phyloP scores from a whole-genome alignment of 2,329 filamentous ascomycete species.

The Trichoderma hamatum region DNA sequence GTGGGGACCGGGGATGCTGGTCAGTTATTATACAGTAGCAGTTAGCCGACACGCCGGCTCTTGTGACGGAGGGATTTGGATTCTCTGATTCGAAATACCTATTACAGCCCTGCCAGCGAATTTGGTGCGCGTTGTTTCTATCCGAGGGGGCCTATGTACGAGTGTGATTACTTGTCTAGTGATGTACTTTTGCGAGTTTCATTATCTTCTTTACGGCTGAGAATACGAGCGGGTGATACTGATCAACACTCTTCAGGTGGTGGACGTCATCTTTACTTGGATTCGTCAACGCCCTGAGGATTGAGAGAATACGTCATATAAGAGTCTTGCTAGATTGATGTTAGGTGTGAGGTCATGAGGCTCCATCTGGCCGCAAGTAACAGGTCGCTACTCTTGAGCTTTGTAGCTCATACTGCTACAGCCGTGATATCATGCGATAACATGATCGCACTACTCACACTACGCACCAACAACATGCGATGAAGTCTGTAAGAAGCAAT shows the following conservation, averaged over 20 bases:
- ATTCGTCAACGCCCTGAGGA: neutral
- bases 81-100: neutral
- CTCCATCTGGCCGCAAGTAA: neutral
- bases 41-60: neutral
- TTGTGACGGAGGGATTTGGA: neutral
- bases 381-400: neutral
- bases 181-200: neutral
- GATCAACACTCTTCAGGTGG: neutral
- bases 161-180: neutral
- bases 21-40: neutral
- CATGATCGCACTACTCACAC: neutral
- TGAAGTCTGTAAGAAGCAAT: neutral
- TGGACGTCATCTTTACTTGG: neutral
- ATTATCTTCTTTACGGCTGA: neutral
- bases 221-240: neutral
- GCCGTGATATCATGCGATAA: neutral
- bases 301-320: neutral
- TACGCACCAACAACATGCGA: neutral
- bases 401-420: neutral
- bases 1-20: neutral
- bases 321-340: neutral
- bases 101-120: neutral
- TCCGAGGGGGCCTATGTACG: neutral
- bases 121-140: neutral
- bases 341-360: neutral